Evolutionary conservation across 2,329 filamentous ascomycete species (phyloP), one percentile per base, ranked within the genome.

Genomic region (Diaporthe sp.): DNA sequence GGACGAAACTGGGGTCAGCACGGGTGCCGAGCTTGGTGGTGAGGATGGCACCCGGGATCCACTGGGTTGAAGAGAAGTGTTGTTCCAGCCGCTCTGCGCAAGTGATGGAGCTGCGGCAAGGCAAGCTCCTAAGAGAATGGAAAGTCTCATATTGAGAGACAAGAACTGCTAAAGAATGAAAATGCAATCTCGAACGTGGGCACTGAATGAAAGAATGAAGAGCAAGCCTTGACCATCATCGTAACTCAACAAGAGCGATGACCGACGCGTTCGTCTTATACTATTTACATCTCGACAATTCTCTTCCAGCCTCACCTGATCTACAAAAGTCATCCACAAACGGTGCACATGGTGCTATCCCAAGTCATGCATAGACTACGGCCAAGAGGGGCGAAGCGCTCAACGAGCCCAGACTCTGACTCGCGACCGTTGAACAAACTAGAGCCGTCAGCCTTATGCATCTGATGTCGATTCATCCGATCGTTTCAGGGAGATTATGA

Each of bases 61-160:
- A 20, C 63, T 25, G 31, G 63, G 42, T 20, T 25, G 44, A 39
- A 68, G 6, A 34, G 63, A 68, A 51, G 63, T 68, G 2, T 51
- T 68, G 28, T 68, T 68, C 63, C 44, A 51, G 44, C 63, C 63
- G 44, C 63, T 68, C 63, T 68, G 63, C 22, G 63, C 63, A 39
- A 68, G 31, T 28, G 63, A 53, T 15, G 63, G 44, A 1, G 63
- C 47, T 51, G 63, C 31, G 44, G 47, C 63, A 4, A 68, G 22
- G 44, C 63, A 68, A 10, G 44, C 63, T 25, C 31, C 63, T 13
- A 68, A 68, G 31, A 68, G 63, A 68, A 68, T 39, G 63, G 63
- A 68, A 68, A 68, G 44, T 51, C 44, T 68, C 63, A 68, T 68
- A 10, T 51, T 53, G 63, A 25, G 44, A 53, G 63, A 53, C 28